Conservation (phyloP, 805 yeast genomes). For the Jamesozyma jinghongensis region DNA sequence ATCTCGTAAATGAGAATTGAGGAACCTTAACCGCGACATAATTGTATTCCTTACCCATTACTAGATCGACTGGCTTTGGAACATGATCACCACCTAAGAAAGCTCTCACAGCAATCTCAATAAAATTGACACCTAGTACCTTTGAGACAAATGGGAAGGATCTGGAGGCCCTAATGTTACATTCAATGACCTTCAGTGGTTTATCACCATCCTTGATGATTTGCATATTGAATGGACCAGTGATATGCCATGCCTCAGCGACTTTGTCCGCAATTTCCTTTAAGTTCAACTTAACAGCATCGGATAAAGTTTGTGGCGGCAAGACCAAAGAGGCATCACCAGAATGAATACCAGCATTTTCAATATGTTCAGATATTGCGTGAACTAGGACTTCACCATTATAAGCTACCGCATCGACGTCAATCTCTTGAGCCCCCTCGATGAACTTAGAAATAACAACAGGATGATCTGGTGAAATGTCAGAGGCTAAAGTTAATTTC, state of each 20-base stretch:
- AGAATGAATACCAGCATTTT: constrained; percentile 97
- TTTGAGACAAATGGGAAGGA: constrained; percentile 98
- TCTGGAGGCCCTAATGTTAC: constrained; percentile 97
- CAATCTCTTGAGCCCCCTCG: constrained; percentile 93
- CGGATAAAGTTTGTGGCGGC: constrained; percentile 79
- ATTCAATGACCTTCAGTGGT: constrained; percentile 88
- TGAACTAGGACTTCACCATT: constrained; percentile 85
- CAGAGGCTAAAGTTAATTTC: constrained; percentile 79
- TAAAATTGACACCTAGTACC: constrained; percentile 90
- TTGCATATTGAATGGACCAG: constrained; percentile 99
- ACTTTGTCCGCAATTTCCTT: constrained; percentile 89
- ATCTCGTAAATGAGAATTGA: constrained; percentile 94
- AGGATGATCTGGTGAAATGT: constrained; percentile 92
- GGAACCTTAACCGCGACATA: constrained; percentile 97
- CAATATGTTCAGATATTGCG: constrained; percentile 96
- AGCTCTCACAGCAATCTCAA: constrained; percentile 89
- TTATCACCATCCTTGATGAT: constrained; percentile 69
- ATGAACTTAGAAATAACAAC: constrained; percentile 95
- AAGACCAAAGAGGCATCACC: constrained; percentile 95
- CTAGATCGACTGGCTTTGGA: constrained; percentile 74
- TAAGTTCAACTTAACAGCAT: constrained; percentile 57
- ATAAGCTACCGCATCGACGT: constrained; percentile 91
- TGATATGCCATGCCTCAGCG: constrained; percentile 87
- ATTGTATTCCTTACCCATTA: constrained; percentile 54
- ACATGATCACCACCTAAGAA: constrained; percentile 58